Base-by-base conservation (phyloP, 139 green algal species). In the Chlamydomonas sp. region DNA sequence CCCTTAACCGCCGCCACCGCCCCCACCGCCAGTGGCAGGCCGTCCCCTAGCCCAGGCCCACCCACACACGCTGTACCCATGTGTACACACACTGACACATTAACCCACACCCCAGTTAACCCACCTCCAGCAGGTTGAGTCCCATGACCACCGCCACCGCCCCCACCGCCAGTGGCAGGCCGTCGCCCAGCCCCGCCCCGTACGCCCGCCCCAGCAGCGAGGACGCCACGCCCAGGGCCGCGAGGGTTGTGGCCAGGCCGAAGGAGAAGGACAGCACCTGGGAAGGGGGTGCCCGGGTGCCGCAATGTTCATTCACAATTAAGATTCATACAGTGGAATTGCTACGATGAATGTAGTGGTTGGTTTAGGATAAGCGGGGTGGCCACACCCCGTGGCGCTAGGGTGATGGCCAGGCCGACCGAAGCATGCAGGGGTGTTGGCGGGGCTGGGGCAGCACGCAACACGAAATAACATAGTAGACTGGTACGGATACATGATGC, bases 141-240 rank as follows among this genome's bases (percentile, higher is more conserved):
- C 98, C 98, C 97, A 99, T 99, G 12, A 92, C 17, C 3, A 99
- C 95, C 4, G 97, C 97, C 67, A 99, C 82, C 3, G 92, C 0
- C 67, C 90, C 92, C 20, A 96, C 95, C 1, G 88, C 89, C 0
- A 91, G 57, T 4, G 92, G 90, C 69, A 93, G 84, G n/a, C 85
- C 78, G 9, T 66, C 17, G 63, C 88, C 85, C 7, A 14, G 10
- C 10, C 66, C 66, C 10, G 66, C 66, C 81, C 97, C 98, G 86
- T 99, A 99, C 1, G 97, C 96, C 15, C 89, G 90, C 0, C 97
- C 97, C 5, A 97, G 59, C 4, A 91, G 49, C 3, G 96, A 92
- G 0, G 96, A 96, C 0, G 84, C 90, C 1, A 99, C 80, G 0
- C 98, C 98, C 63, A 99, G 90, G 3, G 79, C 63, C 0, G 98